Base-by-base conservation (phyloP, 305 asterid genomes). In the Nicotiana rustica region DNA sequence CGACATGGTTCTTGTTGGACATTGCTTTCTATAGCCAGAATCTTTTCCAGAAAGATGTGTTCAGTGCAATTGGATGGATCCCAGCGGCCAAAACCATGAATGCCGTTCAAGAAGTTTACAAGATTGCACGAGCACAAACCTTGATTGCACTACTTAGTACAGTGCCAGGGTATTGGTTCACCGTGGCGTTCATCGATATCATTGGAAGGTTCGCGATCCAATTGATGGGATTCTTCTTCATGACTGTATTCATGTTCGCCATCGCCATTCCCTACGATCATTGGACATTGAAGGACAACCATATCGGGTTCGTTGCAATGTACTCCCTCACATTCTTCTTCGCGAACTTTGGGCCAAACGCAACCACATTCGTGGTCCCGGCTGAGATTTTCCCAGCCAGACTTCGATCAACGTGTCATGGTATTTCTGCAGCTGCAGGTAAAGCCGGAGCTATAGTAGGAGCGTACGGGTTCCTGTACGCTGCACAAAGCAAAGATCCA, bases 1-100 rank as follows among this genome's bases (percentile, higher is more conserved):
- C 67, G 4, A 78, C 89, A 0, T 88, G 92, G 91, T 89, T 89
- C 78, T 88, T 89, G 15, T 44, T 89, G 6, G 88, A 86, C 71
- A 76, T 88, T 0, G 81, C 81, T 15, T 77, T 25, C 55, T 77
- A 31, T 52, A 77, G 67, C 0, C 65, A 77, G 0, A 77, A 82
- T 73, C 66, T 77, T 0, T 77, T 77, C 0, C 81, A 77, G 14
- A 77, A 77, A 57, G 81, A 77, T 0, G 67, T 77, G 10, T 77
- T 77, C 35, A 31, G 52, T 0, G 81, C 81, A 0, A 18, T 57
- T 57, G 81, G 81, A 77, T 77, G 81, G 81, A 77, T 77, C 8
- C 81, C 81, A 3, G 5, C 21, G 2, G 81, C 81, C 4, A 4
- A 36, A 56, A 77, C 81, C 4, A 77, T 77, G 81, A 77, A 57